A percentile compares a stretch with the other conserved stretches of the same genome.
Conservation (phyloP, 2,329 filamentous ascomycete species). For the Fusarium duplospermum region DNA sequence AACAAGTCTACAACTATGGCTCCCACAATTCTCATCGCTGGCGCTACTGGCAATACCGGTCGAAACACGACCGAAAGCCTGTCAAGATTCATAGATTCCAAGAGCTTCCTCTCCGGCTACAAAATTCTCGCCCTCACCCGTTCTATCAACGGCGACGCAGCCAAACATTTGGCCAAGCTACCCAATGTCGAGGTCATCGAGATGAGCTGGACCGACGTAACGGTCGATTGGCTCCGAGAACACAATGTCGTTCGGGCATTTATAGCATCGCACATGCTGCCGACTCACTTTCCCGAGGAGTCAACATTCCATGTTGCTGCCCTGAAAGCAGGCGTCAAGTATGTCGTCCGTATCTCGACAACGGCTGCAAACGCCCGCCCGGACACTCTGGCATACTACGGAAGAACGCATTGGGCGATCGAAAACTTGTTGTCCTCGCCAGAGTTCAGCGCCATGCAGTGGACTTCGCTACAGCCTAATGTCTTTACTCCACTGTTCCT, state of each 20-base stretch:
- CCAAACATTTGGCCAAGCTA: conserved; percentile 47
- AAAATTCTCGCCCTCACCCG: conserved; percentile 36
- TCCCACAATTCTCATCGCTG: conserved; percentile 50
- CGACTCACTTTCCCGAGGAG: conserved; percentile 55
- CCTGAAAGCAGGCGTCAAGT: conserved; percentile 52
- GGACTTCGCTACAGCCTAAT: conserved; percentile 56
- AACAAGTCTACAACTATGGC: conserved; percentile 40
- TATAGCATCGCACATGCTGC: conserved; percentile 53
- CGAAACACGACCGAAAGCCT: conserved; percentile 43
- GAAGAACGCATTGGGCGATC: conserved; percentile 55
- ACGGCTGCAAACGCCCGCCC: conserved; percentile 51
- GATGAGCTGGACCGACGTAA: conserved; percentile 52
- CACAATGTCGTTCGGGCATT: conserved; percentile 51
- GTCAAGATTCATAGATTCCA: conserved; percentile 38
- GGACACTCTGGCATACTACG: conserved; percentile 49
- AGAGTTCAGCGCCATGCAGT: conserved; percentile 50
- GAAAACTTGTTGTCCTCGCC: conserved; percentile 51
- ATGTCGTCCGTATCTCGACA: conserved; percentile 57
- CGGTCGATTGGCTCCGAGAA: conserved; percentile 53
- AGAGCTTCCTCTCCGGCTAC: neutral
- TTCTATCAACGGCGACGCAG: conserved; percentile 12
- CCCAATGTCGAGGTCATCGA: conserved; percentile 50
- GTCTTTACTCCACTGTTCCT: conserved; percentile 30
- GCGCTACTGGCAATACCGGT: conserved; percentile 53
- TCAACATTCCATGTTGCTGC: conserved; percentile 50